A percentile compares a stretch with the other conserved stretches of the same genome.
These are phyloP conservation scores for Agarophyton chilense DNA, from an alignment of 23 red algal species.

Conservation along the genomic window DNA sequence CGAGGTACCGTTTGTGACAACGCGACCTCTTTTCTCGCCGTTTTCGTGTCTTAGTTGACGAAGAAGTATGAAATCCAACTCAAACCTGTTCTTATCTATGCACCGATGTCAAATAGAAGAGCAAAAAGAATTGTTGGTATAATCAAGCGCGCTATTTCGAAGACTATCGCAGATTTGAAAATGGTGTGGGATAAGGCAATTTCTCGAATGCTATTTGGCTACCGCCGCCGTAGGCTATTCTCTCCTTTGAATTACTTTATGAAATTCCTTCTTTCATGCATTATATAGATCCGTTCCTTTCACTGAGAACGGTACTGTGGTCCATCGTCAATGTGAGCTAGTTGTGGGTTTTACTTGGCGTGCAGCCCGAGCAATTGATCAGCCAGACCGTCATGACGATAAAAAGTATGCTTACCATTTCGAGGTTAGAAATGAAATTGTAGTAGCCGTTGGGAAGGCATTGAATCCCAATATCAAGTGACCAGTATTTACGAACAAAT, in stretches of 20 bases:
- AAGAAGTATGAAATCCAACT: background rate
- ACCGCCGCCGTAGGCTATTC: background rate
- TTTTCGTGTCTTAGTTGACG: background rate
- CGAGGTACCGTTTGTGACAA: background rate
- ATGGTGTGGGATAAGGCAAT: background rate
- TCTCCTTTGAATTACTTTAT: background rate
- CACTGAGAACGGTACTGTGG: no score
- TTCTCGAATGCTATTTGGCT: background rate
- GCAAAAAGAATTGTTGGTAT: slow-evolving; percentile 33
- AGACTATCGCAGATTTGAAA: background rate
- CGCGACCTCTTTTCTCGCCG: background rate
- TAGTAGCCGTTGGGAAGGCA: no score
- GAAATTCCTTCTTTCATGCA: no score
- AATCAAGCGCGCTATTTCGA: background rate
- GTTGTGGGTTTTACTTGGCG: no score
- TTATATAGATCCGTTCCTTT: no score
- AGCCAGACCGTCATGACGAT: no score
- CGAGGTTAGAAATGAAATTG: no score
- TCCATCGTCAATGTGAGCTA: no score
- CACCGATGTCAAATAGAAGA: background rate
- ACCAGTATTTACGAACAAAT: no score
- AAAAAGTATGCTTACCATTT: no score
- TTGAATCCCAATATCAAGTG: no score
- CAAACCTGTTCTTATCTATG: slow-evolving; percentile 5
- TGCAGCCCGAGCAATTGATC: no score